Evolutionary conservation across 1,139 yeast species (phyloP), one percentile per base, ranked within the genome.

Genomic region (Starmera stellimalicola): DNA sequence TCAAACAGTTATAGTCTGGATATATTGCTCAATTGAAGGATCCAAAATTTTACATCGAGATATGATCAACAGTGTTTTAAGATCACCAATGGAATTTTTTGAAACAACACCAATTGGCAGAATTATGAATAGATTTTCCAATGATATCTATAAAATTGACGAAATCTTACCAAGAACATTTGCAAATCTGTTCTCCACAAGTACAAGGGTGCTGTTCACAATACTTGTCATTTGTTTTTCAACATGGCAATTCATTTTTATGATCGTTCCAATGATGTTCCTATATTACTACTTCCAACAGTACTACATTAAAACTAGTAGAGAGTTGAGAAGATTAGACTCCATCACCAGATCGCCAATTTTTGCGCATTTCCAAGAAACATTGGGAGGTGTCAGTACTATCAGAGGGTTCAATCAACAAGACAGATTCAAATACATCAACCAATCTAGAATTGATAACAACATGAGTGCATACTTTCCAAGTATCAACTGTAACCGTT

Each of bases 61-160:
- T 19, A 88, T 91, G 97, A 77, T 94, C 5, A 57, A 59, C 24
- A 66, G 87, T 40, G 95, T 91, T 11, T 61, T 91, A 41, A 70
- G 91, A 40, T 94, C 97, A 0, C 98, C 98, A 40, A 93, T 91
- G 98, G 72, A 87, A 26, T 91, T 93, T 56, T 91, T 93, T 52
- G 98, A 93, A 59, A 87, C 96, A 1, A 91, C 97, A 1, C 99
- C 98, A 32, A 73, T 91, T 43, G 98, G 99, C 25, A 74, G 98
- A 57, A 76, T 93, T 39, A 67, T 91, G 58, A 93, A 93, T 65
- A 69, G 98, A 54, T 91, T 91, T 55, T 85, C 97, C 7, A 87
- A 78, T 55, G 99, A 91, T 64, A 77, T 93, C 35, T 85, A 85
- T 62, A 84, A 87, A 52, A 79, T 91, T 41, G 98, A 91, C 59